A percentile compares a stretch with the other conserved stretches of the same genome.
These are phyloP conservation scores for Diphasiastrum complanatum DNA, from an alignment of 83 land plant genomes.

Conservation along the genomic window DNA sequence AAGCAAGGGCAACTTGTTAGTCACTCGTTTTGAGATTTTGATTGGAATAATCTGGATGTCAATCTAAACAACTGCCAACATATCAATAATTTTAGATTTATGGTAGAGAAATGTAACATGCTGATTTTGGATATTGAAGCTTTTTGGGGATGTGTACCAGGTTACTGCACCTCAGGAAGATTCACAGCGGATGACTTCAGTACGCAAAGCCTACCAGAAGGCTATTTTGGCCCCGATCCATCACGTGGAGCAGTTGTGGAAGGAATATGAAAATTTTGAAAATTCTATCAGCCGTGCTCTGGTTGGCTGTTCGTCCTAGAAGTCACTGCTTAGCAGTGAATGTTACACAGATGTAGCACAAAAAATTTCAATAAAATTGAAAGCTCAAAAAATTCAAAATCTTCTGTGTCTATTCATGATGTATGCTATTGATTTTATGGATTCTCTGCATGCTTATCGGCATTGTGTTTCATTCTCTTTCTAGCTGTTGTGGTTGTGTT, in stretches of 20 bases:
- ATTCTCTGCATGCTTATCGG: too few species aligned
- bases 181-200: conserved; percentile 73
- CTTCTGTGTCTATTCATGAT: too few species aligned
- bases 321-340: background rate
- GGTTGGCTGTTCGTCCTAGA: conserved; percentile 42
- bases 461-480: too few species aligned
- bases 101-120: background rate
- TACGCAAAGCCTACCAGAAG: conserved; percentile 83
- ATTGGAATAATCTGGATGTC: too few species aligned
- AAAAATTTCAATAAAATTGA: too few species aligned
- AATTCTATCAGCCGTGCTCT: conserved; percentile 92
- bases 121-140: background rate
- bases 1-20: too few species aligned
- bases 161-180: conserved; percentile 71
- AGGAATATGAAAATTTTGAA: conserved; percentile 94
- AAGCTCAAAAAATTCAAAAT: too few species aligned
- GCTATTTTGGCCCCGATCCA: conserved; percentile 90
- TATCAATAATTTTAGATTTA: background rate
- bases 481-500: too few species aligned
- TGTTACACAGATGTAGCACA: background rate
- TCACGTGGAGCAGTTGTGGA: conserved; percentile 94
- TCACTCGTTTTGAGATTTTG: too few species aligned
- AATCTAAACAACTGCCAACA: too few species aligned
- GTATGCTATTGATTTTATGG: too few species aligned
- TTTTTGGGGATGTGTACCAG: conserved; percentile 33